phyloP scores from a whole-genome alignment of 1,284 basidiomycete species.

The Pholiota adiposa region DNA sequence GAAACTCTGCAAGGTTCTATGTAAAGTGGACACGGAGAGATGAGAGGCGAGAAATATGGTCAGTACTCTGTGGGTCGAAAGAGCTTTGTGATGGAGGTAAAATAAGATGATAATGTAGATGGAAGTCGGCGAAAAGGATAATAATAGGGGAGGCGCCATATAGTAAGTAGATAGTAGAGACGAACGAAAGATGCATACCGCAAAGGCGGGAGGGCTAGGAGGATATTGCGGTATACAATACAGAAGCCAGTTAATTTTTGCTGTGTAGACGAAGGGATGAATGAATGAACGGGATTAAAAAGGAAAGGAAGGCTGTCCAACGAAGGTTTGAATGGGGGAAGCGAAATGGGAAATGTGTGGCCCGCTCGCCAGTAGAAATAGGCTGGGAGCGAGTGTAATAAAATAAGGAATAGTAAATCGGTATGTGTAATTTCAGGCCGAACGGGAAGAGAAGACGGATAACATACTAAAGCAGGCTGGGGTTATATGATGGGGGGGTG shows the following conservation, averaged over 20 bases:
- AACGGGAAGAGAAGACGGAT: slow-evolving; percentile 1
- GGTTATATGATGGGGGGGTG: slow-evolving; percentile 13
- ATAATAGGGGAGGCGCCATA: neutral
- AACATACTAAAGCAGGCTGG: slow-evolving; percentile 10
- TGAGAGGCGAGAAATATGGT: neutral
- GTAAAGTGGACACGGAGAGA: neutral
- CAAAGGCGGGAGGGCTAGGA: neutral
- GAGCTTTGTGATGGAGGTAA: slow-evolving; percentile 2
- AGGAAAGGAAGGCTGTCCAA: slow-evolving; percentile 14
- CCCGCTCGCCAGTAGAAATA: neutral
- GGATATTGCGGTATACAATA: slow-evolving; percentile 4
- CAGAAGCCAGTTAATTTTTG: slow-evolving; percentile 10
- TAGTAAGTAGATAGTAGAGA: neutral
- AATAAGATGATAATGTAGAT: neutral
- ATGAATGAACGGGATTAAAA: slow-evolving; percentile 12
- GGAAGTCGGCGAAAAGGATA: neutral
- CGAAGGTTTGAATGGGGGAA: slow-evolving; percentile 16
- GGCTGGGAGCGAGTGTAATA: slow-evolving; percentile 15
- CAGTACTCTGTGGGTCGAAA: neutral
- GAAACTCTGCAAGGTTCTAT: slow-evolving; percentile 4
- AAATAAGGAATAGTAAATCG: slow-evolving; percentile 18
- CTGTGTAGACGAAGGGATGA: slow-evolving; percentile 8
- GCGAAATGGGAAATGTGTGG: slow-evolving; percentile 6
- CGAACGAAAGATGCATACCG: neutral
- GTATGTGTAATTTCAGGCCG: slow-evolving; percentile 5